Evolutionary conservation across 2,329 filamentous ascomycete species (phyloP).

Genomic region (Trichophyton schoenleinii): DNA sequence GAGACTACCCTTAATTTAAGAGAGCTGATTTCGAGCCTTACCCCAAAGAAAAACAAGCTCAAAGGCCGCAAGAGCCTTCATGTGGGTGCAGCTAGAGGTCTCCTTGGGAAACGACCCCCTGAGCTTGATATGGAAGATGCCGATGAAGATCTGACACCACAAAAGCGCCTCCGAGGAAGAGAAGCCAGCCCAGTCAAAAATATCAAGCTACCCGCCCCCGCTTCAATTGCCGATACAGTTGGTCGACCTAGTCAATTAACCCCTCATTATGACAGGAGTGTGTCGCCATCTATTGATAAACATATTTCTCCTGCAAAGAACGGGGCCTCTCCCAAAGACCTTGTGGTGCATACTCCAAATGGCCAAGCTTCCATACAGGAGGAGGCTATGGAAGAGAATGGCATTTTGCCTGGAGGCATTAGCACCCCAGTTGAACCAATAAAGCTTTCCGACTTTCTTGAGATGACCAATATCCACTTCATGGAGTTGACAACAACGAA

Average conservation of each 20-base stretch:
- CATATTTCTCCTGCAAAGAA: slow-evolving; percentile 1
- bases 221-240: slow-evolving; percentile 53
- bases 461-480: slow-evolving; percentile 92
- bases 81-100: slow-evolving; percentile 58
- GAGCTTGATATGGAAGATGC: slow-evolving; percentile 56
- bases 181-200: slow-evolving; percentile 68
- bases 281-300: slow-evolving; percentile 19
- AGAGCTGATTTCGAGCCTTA: slow-evolving; percentile 66
- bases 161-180: slow-evolving; percentile 61
- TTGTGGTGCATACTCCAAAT: slow-evolving; percentile 40
- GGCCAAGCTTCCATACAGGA: slow-evolving; percentile 16
- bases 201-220: slow-evolving; percentile 55
- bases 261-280: slow-evolving; percentile 26
- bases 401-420: background rate
- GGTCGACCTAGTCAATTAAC: slow-evolving; percentile 44
- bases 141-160: slow-evolving; percentile 43
- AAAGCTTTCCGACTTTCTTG: slow-evolving; percentile 81
- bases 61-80: slow-evolving; percentile 64
- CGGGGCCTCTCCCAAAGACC: slow-evolving; percentile 45
- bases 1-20: slow-evolving; percentile 56
- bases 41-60: slow-evolving; percentile 57
- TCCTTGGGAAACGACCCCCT: slow-evolving; percentile 60
- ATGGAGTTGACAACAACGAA: slow-evolving; percentile 98
- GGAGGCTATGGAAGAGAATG: background rate
- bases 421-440: slow-evolving; percentile 42